Percentiles rank a stretch among this genome's conserved stretches.
Conservation (phyloP, 164 flowering plant genomes). For the Stephania japonica region DNA sequence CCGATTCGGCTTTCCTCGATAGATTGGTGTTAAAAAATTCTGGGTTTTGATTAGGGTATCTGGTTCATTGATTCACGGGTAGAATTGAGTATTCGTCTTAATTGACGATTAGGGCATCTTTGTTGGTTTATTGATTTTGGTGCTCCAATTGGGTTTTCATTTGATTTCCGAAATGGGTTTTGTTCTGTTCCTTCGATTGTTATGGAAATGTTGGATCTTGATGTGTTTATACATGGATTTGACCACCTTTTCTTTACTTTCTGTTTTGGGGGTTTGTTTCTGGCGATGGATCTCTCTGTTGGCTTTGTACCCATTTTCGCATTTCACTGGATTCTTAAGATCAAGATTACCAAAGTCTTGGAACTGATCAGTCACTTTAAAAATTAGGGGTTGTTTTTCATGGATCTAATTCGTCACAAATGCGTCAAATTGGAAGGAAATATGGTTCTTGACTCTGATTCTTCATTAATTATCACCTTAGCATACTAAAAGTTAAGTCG, state of each 20-base stretch:
- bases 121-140: neutral
- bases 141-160: constrained; percentile 9
- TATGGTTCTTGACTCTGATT: neutral
- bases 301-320: too few relatives aligned
- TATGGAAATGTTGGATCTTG: neutral
- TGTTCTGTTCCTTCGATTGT: neutral
- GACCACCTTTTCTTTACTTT: neutral
- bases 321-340: neutral
- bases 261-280: neutral
- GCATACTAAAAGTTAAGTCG: too few relatives aligned
- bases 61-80: neutral
- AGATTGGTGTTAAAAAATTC: neutral
- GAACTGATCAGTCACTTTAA: neutral
- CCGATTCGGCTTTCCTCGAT: constrained; percentile 1
- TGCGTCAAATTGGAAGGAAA: neutral
- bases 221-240: neutral
- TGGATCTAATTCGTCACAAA: neutral
- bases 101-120: neutral
- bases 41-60: neutral
- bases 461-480: neutral
- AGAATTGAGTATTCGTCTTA: neutral
- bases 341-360: neutral
- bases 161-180: neutral
- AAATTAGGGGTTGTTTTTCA: neutral
- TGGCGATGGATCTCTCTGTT: neutral